These are phyloP conservation scores for Cercospora citrullina DNA, from an alignment of 2,329 filamentous ascomycete genomes.

Conservation along the genomic window DNA sequence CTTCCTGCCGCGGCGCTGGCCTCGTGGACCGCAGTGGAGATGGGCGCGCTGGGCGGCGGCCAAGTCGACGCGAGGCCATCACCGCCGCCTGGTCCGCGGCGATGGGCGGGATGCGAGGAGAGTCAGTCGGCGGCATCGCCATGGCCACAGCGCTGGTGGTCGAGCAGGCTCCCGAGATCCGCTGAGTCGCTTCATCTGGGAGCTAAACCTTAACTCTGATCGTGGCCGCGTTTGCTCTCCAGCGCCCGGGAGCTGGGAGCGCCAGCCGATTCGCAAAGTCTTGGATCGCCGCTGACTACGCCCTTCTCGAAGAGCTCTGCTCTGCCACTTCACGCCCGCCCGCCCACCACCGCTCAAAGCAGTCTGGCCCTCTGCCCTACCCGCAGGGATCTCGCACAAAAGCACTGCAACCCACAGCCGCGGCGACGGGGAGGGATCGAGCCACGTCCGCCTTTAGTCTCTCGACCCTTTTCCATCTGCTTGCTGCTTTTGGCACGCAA, in stretches of 20 bases:
- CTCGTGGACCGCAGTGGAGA: background rate
- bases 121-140: background rate
- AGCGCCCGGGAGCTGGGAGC: constrained; percentile 33
- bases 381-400: constrained; percentile 43
- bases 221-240: constrained; percentile 30
- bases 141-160: background rate
- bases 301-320: constrained; percentile 26
- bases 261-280: constrained; percentile 35
- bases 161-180: background rate
- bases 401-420: constrained; percentile 45
- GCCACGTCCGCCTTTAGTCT: constrained; percentile 42
- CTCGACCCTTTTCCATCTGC: constrained; percentile 39
- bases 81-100: background rate
- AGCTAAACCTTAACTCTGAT: constrained; percentile 32
- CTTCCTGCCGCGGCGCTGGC: constrained; percentile 12
- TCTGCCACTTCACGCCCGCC: constrained; percentile 8
- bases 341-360: constrained; percentile 31
- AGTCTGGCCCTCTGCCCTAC: constrained; percentile 32
- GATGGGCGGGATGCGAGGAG: background rate
- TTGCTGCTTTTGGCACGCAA: constrained; percentile 36
- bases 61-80: background rate
- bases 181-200: constrained; percentile 11
- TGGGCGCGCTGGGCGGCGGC: background rate
- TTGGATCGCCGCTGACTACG: constrained; percentile 27
- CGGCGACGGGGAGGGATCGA: constrained; percentile 44